Evolutionary conservation across 2,329 filamentous ascomycete genomes (phyloP).

Genomic region (Cytospora piceae): DNA sequence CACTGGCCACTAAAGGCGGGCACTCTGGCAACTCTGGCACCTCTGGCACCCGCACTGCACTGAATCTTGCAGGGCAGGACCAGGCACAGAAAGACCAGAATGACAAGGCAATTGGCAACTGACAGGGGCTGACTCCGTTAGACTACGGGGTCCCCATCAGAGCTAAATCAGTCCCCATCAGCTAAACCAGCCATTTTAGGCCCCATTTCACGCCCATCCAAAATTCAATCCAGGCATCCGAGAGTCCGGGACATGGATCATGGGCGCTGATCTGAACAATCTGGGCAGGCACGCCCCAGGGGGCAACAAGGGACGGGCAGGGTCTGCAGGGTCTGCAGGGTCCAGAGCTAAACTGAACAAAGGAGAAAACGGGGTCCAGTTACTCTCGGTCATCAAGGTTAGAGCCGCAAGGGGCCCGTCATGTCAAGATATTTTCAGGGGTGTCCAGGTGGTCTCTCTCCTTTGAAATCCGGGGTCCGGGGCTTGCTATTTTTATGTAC

Average conservation of each 20-base stretch:
- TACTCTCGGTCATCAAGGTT: neutral
- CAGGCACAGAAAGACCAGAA: neutral
- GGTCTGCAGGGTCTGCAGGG: neutral
- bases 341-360: neutral
- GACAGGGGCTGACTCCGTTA: no score
- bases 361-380: neutral
- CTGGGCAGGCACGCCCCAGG: no score
- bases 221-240: neutral
- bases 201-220: neutral
- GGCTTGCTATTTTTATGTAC: neutral
- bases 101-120: no score
- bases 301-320: no score
- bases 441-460: neutral
- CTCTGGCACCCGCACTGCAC: no score
- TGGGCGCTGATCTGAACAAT: no score
- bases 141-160: no score
- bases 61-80: neutral
- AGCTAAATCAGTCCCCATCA: no score
- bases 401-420: neutral
- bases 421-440: neutral
- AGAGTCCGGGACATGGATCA: neutral
- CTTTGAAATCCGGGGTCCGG: neutral
- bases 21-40: no score
- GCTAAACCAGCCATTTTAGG: neutral
- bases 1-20: neutral